These are phyloP conservation scores for Eudorina sp. DNA, from an alignment of 139 green algal species.

Conservation along the genomic window DNA sequence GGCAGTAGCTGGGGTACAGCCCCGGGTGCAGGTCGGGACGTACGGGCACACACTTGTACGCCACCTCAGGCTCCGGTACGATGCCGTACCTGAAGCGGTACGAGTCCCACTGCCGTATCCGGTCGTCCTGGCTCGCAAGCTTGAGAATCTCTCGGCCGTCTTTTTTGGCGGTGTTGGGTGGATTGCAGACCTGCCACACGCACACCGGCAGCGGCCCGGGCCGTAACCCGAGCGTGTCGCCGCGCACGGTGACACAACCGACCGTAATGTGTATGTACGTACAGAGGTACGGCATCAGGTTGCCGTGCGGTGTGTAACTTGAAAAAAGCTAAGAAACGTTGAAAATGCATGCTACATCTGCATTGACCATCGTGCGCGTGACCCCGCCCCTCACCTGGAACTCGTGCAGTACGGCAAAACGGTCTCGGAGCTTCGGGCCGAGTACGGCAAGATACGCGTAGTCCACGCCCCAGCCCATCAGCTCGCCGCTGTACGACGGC, in stretches of 20 bases:
- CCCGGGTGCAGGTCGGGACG: background rate
- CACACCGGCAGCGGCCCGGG: background rate
- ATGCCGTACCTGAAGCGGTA: background rate
- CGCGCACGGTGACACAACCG: no score
- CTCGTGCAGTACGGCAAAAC: constrained; percentile 10
- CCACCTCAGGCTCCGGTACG: background rate
- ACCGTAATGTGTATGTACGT: background rate
- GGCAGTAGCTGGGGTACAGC: constrained; percentile 12
- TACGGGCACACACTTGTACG: constrained; percentile 26
- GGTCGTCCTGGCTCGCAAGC: constrained; percentile 25
- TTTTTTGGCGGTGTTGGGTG: background rate
- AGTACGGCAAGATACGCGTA: constrained; percentile 26
- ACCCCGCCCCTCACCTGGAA: constrained; percentile 13
- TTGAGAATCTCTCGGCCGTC: constrained; percentile 25
- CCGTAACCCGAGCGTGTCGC: no score
- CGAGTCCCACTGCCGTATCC: background rate
- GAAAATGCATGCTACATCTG: background rate
- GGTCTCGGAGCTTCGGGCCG: background rate
- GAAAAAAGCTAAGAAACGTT: no score
- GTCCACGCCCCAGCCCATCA: constrained; percentile 39
- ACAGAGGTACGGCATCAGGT: background rate
- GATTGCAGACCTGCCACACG: constrained; percentile 13
- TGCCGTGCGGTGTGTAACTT: background rate
- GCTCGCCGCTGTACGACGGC: constrained; percentile 13
- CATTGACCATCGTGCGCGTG: no score